Base-by-base conservation (phyloP, 148 eudicot species). In the Camellia lanceoleosa region DNA sequence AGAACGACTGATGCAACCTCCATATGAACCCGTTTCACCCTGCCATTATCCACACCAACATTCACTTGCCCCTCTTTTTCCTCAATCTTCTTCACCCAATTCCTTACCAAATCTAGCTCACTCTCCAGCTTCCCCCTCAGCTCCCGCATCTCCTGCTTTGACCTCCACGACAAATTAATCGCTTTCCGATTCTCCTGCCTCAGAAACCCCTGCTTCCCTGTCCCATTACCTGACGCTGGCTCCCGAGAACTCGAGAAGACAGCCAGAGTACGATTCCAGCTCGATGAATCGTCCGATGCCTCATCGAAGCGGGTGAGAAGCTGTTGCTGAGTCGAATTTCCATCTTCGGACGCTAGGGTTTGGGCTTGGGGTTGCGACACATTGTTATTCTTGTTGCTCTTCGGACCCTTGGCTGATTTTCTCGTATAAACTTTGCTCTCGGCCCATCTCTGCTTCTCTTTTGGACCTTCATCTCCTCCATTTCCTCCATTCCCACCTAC, bases 111-210 rank as follows among this genome's bases (percentile, higher is more conserved):
- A 80, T 78, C 87, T 54, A 92, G 92, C 87, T 96, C 99, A 38
- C 82, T 80, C 83, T 91, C 87, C 56, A 96, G 90, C 90, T 85
- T 91, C 78, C 88, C 88, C 87, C 88, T 78, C 16, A 91, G 74
- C 75, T 93, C 95, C 77, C 80, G 81, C 84, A 82, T 87, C 84
- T 96, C 98, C 72, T 89, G 83, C 90, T 92, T 96, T 7, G 98
- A 87, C 83, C 85, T 91, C 47, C 78, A 86, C 7, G 85, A 81
- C 79, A 96, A 88, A 85, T 81, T 89, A 58, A 93, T 88, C 55
- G 87, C 83, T 73, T 89, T 89, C 43, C 85, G 87, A 80, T 82
- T 86, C 79, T 83, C 97, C 61, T 78, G 87, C 76, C 84, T 81
- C 62, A 64, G 66, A 56, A 87, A 83, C 51, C 89, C 95, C 11